phyloP scores from a whole-genome alignment of 805 yeast genomes.

The Sugiyamaella smithiae region DNA sequence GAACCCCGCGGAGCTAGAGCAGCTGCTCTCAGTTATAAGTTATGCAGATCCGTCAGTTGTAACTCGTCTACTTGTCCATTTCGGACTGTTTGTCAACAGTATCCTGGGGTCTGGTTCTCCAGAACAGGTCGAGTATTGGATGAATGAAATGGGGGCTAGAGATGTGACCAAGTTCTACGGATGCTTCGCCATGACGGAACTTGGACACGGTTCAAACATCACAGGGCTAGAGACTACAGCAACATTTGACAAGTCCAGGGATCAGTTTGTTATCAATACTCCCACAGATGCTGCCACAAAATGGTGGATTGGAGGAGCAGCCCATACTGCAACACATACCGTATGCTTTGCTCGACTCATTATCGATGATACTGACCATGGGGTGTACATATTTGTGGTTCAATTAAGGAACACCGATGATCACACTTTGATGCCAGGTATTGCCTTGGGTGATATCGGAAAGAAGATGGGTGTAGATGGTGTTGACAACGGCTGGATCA shows the following conservation, averaged over 20 bases:
- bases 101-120: conserved; percentile 84
- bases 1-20: conserved; percentile 29
- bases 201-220: conserved; percentile 92
- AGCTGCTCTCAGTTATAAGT: conserved; percentile 30
- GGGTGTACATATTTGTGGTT: conserved; percentile 89
- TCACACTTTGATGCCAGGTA: conserved; percentile 74
- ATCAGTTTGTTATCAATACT: conserved; percentile 73
- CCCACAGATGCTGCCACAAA: conserved; percentile 92
- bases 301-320: conserved; percentile 99
- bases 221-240: conserved; percentile 95
- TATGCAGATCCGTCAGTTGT: conserved; percentile 67
- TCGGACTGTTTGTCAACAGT: conserved; percentile 79
- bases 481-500: conserved; percentile 96
- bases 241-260: conserved; percentile 60
- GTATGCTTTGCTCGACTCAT: conserved; percentile 82
- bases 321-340: conserved; percentile 87
- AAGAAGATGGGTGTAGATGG: conserved; percentile 96
- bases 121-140: conserved; percentile 83
- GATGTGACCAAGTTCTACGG: conserved; percentile 52
- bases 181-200: conserved; percentile 90
- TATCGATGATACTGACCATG: conserved; percentile 80
- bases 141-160: conserved; percentile 48
- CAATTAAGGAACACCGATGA: conserved; percentile 71
- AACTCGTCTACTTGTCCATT: conserved; percentile 84
- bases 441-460: conserved; percentile 88